Base-by-base conservation (phyloP, 306 rosid genomes). In the Malus asiatica region DNA sequence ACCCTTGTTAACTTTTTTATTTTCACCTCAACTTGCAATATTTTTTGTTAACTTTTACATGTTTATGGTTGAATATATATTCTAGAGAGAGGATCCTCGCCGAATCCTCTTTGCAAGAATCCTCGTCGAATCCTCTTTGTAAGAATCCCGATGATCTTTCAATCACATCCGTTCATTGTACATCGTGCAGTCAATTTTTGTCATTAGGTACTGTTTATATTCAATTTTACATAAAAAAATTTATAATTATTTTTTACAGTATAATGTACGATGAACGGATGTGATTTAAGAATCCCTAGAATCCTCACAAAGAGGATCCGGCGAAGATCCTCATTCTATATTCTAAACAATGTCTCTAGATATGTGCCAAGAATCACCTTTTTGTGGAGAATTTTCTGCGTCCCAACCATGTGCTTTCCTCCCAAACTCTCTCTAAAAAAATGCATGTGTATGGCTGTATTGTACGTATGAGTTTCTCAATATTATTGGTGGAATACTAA, bases 281-380 rank as follows among this genome's bases (percentile, higher is more conserved):
- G 10, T 38, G 42, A 8, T 38, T 38, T 38, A 2, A 38, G 2
- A 2, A 38, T 7, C 10, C 0, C 0, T 0, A 1, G 0, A 0
- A 35, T 35, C 9, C 9, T 35, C 40, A 35, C 40, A 35, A 35
- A 35, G 40, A 35, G 40, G 0, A 38, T 38, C 42, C 42, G 2
- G 0, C 2, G 10, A 38, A 7, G 0, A 38, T 38, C 42, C 42
- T 38, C 42, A 6, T 38, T 38, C 10, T 53, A 13, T 74, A 66
- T 60, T 51, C 48, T 35, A 16, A 23, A 38, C 46, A 75, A 52
- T 62, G 35, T 63, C 42, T 44, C 68, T 27, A 45, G 48, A 58
- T 71, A 73, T 73, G 74, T 73, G 73, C 83, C 90, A 87, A 84
- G 44, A 77, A 63, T 84, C 27, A 74, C 86, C 83, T 86, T 89